phyloP scores from a whole-genome alignment of 805 yeast genomes.

The Schwanniomyces vanrijiae region DNA sequence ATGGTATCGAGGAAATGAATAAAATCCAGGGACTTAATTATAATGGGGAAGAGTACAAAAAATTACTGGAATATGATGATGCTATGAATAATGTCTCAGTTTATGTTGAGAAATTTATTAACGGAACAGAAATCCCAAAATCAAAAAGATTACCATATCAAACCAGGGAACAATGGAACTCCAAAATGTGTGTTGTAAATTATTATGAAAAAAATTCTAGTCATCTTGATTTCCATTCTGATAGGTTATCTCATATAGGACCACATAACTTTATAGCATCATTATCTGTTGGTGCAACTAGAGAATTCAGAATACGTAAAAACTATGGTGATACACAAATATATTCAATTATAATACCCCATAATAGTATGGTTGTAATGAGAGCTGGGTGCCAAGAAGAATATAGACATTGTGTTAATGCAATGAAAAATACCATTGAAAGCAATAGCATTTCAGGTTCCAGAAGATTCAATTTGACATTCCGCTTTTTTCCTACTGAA shows the following conservation, averaged over 20 bases:
- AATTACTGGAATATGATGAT: slow-evolving; percentile 32
- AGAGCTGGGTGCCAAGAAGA: slow-evolving; percentile 79
- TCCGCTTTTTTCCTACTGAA: slow-evolving; percentile 49
- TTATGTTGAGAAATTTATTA: slow-evolving; percentile 39
- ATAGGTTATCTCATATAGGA: slow-evolving; percentile 68
- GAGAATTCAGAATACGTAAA: slow-evolving; percentile 63
- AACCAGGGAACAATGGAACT: slow-evolving; percentile 44
- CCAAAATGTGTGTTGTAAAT: slow-evolving; percentile 57
- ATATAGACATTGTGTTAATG: slow-evolving; percentile 61
- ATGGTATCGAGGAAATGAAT: slow-evolving; percentile 5
- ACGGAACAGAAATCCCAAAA: slow-evolving; percentile 32
- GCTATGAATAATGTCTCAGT: slow-evolving; percentile 38
- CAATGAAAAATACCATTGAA: slow-evolving; percentile 47
- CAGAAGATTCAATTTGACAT: slow-evolving; percentile 63
- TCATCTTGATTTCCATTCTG: slow-evolving; percentile 75
- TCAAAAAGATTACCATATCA: slow-evolving; percentile 39
- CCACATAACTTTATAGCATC: slow-evolving; percentile 71
- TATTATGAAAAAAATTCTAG: slow-evolving; percentile 49
- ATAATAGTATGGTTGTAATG: slow-evolving; percentile 71
- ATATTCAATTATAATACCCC: slow-evolving; percentile 61
- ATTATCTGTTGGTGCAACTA: slow-evolving; percentile 64
- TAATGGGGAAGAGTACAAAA: slow-evolving; percentile 40
- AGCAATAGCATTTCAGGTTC: slow-evolving; percentile 43
- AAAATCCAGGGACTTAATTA: slow-evolving; percentile 24
- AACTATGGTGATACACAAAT: slow-evolving; percentile 34